Percentiles rank a stretch among this genome's conserved stretches.
These are phyloP conservation scores for Aspergillus puulaauensis DNA, from an alignment of 2,329 filamentous ascomycete species.

Conservation along the genomic window DNA sequence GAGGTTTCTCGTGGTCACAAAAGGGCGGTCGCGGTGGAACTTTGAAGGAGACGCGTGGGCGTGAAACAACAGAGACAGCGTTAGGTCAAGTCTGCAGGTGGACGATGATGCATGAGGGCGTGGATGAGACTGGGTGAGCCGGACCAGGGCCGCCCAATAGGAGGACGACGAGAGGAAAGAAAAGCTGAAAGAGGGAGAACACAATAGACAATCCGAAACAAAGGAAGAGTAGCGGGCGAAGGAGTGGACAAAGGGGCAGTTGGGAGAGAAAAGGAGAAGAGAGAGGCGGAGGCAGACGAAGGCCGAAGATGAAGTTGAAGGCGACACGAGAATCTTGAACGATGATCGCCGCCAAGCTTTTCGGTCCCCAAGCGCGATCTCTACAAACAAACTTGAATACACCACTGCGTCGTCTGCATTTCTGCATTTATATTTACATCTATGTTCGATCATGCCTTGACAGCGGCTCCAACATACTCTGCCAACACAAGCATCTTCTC, in stretches of 20 bases:
- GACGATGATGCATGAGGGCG: constrained; percentile 19
- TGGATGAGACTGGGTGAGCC: constrained; percentile 1
- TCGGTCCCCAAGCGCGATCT: neutral
- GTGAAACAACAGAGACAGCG: constrained; percentile 11
- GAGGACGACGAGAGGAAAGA: neutral
- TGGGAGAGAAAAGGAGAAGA: constrained; percentile 2
- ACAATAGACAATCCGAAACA: neutral
- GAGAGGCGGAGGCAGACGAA: constrained; percentile 2
- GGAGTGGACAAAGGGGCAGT: constrained; percentile 4
- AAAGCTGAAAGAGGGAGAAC: neutral
- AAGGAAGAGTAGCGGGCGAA: neutral
- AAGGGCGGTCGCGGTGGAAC: constrained; percentile 3
- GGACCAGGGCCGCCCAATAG: neutral
- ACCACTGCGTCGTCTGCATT: no score
- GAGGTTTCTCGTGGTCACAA: constrained; percentile 2
- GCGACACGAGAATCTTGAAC: constrained; percentile 10
- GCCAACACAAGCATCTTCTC: constrained; percentile 51
- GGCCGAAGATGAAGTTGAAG: constrained; percentile 6
- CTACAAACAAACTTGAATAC: no score
- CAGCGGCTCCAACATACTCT: constrained; percentile 35
- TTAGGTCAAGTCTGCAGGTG: constrained; percentile 17
- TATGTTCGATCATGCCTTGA: neutral
- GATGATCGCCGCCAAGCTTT: constrained; percentile 18
- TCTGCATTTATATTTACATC: neutral
- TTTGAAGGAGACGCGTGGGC: constrained; percentile 15